Conservation (phyloP, 495 filamentous ascomycete genomes). For the Lepidopterella palustris region DNA sequence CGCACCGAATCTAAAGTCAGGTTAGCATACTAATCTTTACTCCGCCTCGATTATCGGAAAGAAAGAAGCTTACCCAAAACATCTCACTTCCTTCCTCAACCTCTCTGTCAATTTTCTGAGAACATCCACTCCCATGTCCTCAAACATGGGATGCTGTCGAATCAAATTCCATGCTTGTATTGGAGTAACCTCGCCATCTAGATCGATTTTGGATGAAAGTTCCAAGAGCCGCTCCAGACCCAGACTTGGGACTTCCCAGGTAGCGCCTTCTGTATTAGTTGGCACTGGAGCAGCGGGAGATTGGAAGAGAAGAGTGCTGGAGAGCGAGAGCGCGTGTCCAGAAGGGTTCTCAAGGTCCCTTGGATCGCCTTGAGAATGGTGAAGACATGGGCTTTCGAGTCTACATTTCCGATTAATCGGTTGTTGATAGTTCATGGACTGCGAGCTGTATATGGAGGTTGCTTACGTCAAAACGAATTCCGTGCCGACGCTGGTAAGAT, state of each 20-base stretch:
- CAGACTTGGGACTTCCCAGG: slow-evolving; percentile 12
- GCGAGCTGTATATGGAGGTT: neutral
- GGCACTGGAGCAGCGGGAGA: slow-evolving; percentile 9
- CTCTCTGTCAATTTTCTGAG: slow-evolving; percentile 17
- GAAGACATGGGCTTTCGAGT: slow-evolving; percentile 24
- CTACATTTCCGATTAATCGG: neutral
- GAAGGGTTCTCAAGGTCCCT: slow-evolving; percentile 3
- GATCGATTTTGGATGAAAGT: slow-evolving; percentile 30
- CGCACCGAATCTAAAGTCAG: slow-evolving; percentile 16
- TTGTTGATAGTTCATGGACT: neutral
- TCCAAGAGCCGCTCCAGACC: slow-evolving; percentile 31
- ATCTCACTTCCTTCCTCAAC: slow-evolving; percentile 18
- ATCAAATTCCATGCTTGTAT: slow-evolving; percentile 37
- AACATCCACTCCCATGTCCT: neutral
- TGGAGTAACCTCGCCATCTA: slow-evolving; percentile 35
- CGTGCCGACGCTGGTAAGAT: slow-evolving; percentile 17
- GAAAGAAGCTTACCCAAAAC: slow-evolving; percentile 18
- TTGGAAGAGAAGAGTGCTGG: slow-evolving; percentile 20
- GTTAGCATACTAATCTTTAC: neutral
- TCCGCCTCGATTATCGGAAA: neutral
- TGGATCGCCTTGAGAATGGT: slow-evolving; percentile 20
- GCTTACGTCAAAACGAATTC: slow-evolving; percentile 24
- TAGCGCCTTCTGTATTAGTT: neutral
- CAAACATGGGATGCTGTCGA: slow-evolving; percentile 27
- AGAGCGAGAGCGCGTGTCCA: slow-evolving; percentile 21